Conservation (phyloP, 805 yeast genomes). For the Zygosaccharomyces bailii region DNA sequence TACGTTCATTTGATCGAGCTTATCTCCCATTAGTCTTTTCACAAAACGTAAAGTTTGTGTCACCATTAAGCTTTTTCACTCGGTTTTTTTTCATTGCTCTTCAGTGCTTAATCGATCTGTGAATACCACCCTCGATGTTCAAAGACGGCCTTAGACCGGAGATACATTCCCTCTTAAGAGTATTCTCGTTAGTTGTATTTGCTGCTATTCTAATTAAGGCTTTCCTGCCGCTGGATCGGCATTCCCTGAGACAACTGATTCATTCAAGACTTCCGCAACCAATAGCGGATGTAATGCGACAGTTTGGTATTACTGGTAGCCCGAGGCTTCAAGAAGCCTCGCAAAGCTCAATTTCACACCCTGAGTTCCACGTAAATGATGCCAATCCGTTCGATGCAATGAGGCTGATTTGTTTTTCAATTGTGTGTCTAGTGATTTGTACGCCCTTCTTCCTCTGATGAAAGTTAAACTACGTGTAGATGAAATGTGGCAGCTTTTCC, state of each 20-base stretch:
- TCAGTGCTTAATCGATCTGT: background rate
- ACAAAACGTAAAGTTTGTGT: too few species aligned
- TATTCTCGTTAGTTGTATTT: background rate
- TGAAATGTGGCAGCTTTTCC: too few species aligned
- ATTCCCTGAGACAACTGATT: background rate
- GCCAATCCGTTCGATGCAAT: constrained; percentile 24
- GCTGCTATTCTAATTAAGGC: background rate
- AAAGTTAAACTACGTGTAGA: background rate
- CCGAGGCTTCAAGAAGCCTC: background rate
- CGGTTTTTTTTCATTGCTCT: background rate
- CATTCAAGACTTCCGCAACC: background rate
- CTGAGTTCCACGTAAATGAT: constrained; percentile 24
- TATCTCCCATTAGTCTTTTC: too few species aligned
- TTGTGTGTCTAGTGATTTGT: constrained; percentile 13
- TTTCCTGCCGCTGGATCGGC: constrained; percentile 4
- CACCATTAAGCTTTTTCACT: too few species aligned
- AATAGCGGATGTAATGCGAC: background rate
- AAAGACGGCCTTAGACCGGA: background rate
- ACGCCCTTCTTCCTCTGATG: constrained; percentile 12
- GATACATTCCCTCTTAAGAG: background rate
- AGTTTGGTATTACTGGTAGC: background rate
- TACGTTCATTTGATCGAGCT: background rate
- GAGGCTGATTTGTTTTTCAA: constrained; percentile 18
- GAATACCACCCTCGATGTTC: background rate
- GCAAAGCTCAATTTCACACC: constrained; percentile 13